Conservation (phyloP, 305 asterid species). For the Fraxinus paxiana region DNA sequence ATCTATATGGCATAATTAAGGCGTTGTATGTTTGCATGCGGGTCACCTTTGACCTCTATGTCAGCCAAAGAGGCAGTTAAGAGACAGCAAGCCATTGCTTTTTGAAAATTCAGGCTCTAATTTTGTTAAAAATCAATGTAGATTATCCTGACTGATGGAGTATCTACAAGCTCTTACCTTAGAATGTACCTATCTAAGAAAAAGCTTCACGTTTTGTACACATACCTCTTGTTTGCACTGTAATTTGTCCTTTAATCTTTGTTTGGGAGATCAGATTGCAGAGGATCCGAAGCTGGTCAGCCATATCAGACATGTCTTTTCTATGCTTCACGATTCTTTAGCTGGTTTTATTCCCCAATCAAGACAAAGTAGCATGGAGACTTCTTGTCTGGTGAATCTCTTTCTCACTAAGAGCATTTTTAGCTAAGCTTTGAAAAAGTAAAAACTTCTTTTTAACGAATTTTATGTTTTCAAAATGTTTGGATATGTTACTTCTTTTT, state of each 20-base stretch:
- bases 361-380: constrained; percentile 37
- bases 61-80: constrained; percentile 4
- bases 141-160: constrained; percentile 5
- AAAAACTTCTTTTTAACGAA: background rate
- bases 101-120: background rate
- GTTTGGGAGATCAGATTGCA: constrained; percentile 51
- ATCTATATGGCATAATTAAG: background rate
- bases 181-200: constrained; percentile 10
- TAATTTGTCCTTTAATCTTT: constrained; percentile 21
- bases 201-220: constrained; percentile 1
- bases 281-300: constrained; percentile 69
- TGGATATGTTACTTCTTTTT: background rate
- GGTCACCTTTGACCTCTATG: constrained; percentile 2
- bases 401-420: constrained; percentile 20
- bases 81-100: background rate
- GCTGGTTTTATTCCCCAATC: constrained; percentile 38
- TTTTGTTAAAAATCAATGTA: background rate
- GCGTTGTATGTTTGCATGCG: background rate
- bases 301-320: constrained; percentile 53
- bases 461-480: background rate
- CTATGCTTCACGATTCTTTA: constrained; percentile 45
- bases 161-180: background rate
- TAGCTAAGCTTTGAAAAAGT: background rate
- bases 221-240: background rate
- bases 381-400: constrained; percentile 55